Evolutionary conservation across 2,329 filamentous ascomycete genomes (phyloP), one percentile per base, ranked within the genome.

Genomic region (Esteya vermicola): DNA sequence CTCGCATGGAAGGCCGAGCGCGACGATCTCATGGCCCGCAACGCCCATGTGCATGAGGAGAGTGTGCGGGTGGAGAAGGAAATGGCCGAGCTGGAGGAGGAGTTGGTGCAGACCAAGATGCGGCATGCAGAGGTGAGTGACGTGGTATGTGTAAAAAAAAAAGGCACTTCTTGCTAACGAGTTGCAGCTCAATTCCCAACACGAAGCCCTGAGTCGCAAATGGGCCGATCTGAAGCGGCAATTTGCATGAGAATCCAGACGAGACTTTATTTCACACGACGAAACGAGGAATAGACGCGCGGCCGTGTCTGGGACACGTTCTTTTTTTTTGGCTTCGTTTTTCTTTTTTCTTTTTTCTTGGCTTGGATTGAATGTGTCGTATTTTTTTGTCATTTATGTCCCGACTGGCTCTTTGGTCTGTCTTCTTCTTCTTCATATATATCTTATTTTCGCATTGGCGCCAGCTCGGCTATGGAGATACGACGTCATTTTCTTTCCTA

Each of bases 61-160:
- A 98, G 96, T 54, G 72, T 82, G 44, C 75, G 70, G 43, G 64
- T 98, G 49, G 88, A 95, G 60, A 89, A 93, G 55, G 84, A 91
- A 53, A 73, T 94, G 71, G 71, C 75, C 6, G 86, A 95, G 50
- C 83, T 96, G 66, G 91, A 96, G 65, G 83, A 88, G 59, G 78
- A 86, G 57, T 65, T 98, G 48, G 89, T 98, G 47, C 76, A 81
- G 55, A 91, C 86, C 2, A 98, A 98, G 71, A 82, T 98, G 83
- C 75, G 77, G 53, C 86, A 88, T 64, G 91, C 91, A 40, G 85
- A 95, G 78, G 89, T 94, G 70, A 67, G 79, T 66, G 32, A 35
- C 33, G 41, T 40, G 22, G 18, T 14, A 28, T 8, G 16, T 25
- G 7, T 27, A 9, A 22, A 4, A 16, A 6, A n/a, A 20, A 14